Base-by-base conservation (phyloP, 345 rosid genomes). In the Syzygium aqueum region DNA sequence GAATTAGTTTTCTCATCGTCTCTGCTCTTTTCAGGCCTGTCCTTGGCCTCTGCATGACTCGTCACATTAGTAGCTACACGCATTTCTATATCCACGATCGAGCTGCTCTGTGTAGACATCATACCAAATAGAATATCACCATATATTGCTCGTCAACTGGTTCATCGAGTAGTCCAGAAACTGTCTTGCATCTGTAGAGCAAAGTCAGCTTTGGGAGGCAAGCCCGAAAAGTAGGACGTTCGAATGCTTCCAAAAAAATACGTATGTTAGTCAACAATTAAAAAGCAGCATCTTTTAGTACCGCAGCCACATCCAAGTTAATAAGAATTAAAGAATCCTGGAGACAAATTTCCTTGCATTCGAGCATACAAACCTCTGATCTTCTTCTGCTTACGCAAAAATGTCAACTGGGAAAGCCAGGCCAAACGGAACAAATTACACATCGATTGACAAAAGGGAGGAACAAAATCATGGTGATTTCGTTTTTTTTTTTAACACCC, bases 1-100 rank as follows among this genome's bases (percentile, higher is more conserved):
- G 95, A 88, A 52, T 91, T 89, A 7, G 88, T 85, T 88, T 93
- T 93, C 93, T 92, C 95, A 25, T 93, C 88, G 22, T 89, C 93
- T 85, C 93, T 91, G 51, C 73, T 86, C 90, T 92, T 91, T 85
- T 77, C 91, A 5, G 78, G 67, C 51, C 89, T 87, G 84, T 53
- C 86, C n/a, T 51, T 77, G 19, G 89, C 87, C 33, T 89, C 93
- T 67, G 84, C 89, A 73, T 73, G 49, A 73, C 49, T 73, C 27
- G 49, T 73, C 3, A 49, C 1, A 73, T 37, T 37, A 37, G 82
- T 37, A 19, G 49, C 82, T 37, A 37, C 49, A 37, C 15, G 14
- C 82, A 73, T 37, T 73, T 73, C 49, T 73, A 19, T 6, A 10
- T 37, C 82, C 82, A 37, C 49, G 82, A 37, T 73, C 12, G 82